A percentile compares a stretch with the other conserved stretches of the same genome.
Conservation (phyloP, 495 filamentous ascomycete genomes). For the Zalerion maritima region DNA sequence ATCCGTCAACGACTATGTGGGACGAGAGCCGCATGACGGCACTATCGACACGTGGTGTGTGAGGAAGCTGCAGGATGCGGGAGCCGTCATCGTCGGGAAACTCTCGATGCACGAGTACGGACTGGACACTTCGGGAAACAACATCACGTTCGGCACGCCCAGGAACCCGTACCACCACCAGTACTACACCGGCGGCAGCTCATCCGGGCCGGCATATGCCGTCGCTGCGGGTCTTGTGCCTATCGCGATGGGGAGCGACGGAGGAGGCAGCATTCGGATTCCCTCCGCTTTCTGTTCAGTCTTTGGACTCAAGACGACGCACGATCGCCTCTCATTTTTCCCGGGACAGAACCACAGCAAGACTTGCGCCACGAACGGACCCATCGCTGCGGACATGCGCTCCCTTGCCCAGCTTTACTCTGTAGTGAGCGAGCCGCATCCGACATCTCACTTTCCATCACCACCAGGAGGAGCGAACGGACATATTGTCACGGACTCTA, state of each 20-base stretch:
- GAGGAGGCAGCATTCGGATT: conserved; percentile 69
- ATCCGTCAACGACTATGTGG: conserved; percentile 24
- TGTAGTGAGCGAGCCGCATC: conserved; percentile 56
- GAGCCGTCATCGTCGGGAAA: conserved; percentile 66
- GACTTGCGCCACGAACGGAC: conserved; percentile 51
- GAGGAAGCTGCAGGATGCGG: conserved; percentile 53
- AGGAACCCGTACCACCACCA: conserved; percentile 55
- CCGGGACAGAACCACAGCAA: conserved; percentile 46
- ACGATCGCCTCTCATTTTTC: conserved; percentile 49
- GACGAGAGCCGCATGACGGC: conserved; percentile 29
- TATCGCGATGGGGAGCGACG: conserved; percentile 69
- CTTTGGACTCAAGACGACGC: conserved; percentile 70
- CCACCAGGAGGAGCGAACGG: conserved; percentile 6
- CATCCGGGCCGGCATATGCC: conserved; percentile 64
- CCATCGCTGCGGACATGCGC: conserved; percentile 56
- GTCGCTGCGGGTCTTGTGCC: conserved; percentile 60
- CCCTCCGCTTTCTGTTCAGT: conserved; percentile 66
- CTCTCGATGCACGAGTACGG: conserved; percentile 78
- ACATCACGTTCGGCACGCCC: conserved; percentile 64
- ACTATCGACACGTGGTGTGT: conserved; percentile 51
- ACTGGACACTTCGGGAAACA: conserved; percentile 68
- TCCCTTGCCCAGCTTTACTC: conserved; percentile 61
- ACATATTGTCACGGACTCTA: conserved; percentile 3
- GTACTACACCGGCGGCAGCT: conserved; percentile 77
- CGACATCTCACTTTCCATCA: conserved; percentile 35